phyloP scores from a whole-genome alignment of 192 early-diverging fungal species.

The Mortierella antarctica region DNA sequence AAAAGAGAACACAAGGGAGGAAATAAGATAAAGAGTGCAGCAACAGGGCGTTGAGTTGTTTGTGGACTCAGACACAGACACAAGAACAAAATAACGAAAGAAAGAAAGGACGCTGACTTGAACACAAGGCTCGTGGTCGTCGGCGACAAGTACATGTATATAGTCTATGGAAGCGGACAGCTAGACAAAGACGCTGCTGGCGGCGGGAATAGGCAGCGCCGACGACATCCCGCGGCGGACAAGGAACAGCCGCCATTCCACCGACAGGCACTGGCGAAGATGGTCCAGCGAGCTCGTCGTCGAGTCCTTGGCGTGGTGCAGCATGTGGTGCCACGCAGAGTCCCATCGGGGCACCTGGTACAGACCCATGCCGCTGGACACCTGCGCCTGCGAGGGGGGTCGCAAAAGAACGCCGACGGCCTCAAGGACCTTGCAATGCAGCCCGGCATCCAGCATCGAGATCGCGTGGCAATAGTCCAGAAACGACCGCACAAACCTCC shows the following conservation, averaged over 20 bases:
- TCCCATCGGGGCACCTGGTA: background rate
- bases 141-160: too few species aligned
- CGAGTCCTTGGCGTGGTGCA: conserved; percentile 10
- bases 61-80: too few species aligned
- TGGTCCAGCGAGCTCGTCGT: background rate
- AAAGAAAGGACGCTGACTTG: too few species aligned
- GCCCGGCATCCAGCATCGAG: conserved; percentile 10
- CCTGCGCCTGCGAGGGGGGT: background rate
- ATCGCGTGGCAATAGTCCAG: conserved; percentile 13
- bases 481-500: conserved; percentile 21
- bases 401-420: background rate
- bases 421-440: conserved; percentile 26
- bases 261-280: background rate
- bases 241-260: too few species aligned
- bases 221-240: too few species aligned
- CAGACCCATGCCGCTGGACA: background rate
- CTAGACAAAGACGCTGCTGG: too few species aligned
- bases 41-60: too few species aligned
- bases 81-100: too few species aligned
- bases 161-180: too few species aligned
- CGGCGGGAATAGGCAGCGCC: too few species aligned
- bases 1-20: background rate
- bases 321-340: conserved; percentile 24
- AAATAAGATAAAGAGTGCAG: too few species aligned
- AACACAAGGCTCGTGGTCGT: too few species aligned